These are phyloP conservation scores for Fusarium metavorans DNA, from an alignment of 2,329 filamentous ascomycete species.

Conservation along the genomic window DNA sequence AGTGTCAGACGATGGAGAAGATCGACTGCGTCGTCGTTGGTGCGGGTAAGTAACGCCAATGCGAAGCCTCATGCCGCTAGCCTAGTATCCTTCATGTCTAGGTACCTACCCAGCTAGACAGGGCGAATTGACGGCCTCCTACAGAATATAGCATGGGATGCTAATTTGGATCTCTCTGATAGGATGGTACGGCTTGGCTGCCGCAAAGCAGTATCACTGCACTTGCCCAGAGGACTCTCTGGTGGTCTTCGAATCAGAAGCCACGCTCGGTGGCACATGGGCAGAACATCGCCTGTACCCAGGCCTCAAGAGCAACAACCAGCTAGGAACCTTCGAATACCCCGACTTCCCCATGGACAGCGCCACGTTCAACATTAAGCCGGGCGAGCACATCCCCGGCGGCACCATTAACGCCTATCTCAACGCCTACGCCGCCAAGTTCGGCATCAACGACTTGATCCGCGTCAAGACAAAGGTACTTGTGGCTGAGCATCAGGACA, in stretches of 20 bases:
- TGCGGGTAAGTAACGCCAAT: background rate
- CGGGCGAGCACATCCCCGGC: constrained; percentile 51
- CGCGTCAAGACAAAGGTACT: constrained; percentile 63
- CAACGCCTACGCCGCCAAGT: constrained; percentile 53
- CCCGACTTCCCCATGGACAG: constrained; percentile 71
- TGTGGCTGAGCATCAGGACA: constrained; percentile 47
- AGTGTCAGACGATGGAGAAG: background rate
- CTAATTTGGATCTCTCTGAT: background rate
- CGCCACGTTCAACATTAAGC: constrained; percentile 54
- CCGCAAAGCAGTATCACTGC: constrained; percentile 64
- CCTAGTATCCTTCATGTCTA: background rate
- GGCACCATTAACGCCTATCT: constrained; percentile 52
- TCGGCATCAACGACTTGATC: constrained; percentile 60
- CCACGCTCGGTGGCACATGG: constrained; percentile 72
- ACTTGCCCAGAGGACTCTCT: constrained; percentile 60
- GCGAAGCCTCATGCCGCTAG: background rate
- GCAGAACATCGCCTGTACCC: constrained; percentile 68
- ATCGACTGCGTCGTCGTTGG: background rate
- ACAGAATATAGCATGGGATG: background rate
- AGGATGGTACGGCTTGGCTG: constrained; percentile 64
- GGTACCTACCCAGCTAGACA: background rate
- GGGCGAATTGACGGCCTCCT: background rate
- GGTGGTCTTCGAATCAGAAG: constrained; percentile 61
- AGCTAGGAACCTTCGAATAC: constrained; percentile 60
- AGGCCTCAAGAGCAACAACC: constrained; percentile 70